Evolutionary conservation across 2,329 filamentous ascomycete species (phyloP).

Genomic region (Alternaria triticimaculans): DNA sequence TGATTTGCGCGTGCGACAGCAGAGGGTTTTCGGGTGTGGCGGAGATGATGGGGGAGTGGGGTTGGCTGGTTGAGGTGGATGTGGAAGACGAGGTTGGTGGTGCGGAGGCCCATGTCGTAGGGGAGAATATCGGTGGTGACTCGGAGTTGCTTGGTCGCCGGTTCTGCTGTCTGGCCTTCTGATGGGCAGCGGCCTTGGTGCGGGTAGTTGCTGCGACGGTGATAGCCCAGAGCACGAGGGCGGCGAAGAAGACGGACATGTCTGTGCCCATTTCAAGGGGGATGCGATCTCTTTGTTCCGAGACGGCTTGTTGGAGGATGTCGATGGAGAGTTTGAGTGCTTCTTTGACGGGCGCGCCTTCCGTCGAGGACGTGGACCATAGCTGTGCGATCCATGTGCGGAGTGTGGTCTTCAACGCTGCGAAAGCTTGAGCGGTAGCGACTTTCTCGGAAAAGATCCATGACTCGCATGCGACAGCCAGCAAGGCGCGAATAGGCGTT

Average conservation of each 20-base stretch:
- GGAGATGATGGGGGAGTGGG: slow-evolving; percentile 22
- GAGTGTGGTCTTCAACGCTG: slow-evolving; percentile 39
- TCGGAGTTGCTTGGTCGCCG: slow-evolving; percentile 22
- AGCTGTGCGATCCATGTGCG: slow-evolving; percentile 46
- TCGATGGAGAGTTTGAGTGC: slow-evolving; percentile 38
- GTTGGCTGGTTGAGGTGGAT: background rate
- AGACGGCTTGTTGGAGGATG: slow-evolving; percentile 33
- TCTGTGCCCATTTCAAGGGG: slow-evolving; percentile 38
- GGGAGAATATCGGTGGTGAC: slow-evolving; percentile 5
- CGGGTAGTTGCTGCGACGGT: slow-evolving; percentile 37
- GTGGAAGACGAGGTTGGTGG: background rate
- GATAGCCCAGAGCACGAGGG: slow-evolving; percentile 45
- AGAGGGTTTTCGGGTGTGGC: slow-evolving; percentile 12
- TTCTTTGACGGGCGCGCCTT: slow-evolving; percentile 24
- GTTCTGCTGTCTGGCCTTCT: slow-evolving; percentile 1
- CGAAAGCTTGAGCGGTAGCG: slow-evolving; percentile 40
- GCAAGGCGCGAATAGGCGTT: slow-evolving; percentile 50
- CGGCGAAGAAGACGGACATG: slow-evolving; percentile 46
- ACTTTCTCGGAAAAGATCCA: slow-evolving; percentile 56
- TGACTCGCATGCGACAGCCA: slow-evolving; percentile 54
- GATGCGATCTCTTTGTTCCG: slow-evolving; percentile 21
- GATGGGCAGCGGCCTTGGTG: slow-evolving; percentile 15
- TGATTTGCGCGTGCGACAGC: slow-evolving; percentile 24
- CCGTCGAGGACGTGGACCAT: slow-evolving; percentile 24
- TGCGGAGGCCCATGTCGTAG: slow-evolving; percentile 10